Percentiles rank a stretch among this genome's conserved stretches.
These are phyloP conservation scores for Hyaloperonospora brassicae DNA, from an alignment of 352 stramenopile species.

Conservation along the genomic window DNA sequence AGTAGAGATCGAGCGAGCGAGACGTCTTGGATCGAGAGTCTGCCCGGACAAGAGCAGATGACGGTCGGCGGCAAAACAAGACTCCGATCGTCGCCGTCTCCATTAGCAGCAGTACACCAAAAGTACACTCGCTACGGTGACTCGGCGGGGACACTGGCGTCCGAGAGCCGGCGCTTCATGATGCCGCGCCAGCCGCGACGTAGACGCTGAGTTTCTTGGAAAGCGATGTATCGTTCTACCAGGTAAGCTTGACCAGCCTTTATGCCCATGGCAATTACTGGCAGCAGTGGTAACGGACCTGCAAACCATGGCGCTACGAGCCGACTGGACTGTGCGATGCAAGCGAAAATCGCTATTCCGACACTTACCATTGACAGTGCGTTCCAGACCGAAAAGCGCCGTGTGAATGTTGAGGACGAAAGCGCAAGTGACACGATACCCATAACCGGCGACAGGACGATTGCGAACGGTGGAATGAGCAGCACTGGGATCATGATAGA, in stretches of 20 bases:
- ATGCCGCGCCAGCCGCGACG: slow-evolving; percentile 71
- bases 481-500: slow-evolving; percentile 67
- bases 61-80: slow-evolving; percentile 10
- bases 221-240: slow-evolving; percentile 70
- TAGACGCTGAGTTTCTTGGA: slow-evolving; percentile 66
- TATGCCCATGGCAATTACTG: slow-evolving; percentile 50
- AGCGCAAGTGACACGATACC: slow-evolving; percentile 67
- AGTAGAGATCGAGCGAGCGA: background rate
- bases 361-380: slow-evolving; percentile 72
- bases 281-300: slow-evolving; percentile 57
- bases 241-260: slow-evolving; percentile 64
- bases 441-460: slow-evolving; percentile 65
- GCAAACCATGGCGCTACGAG: slow-evolving; percentile 80
- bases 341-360: slow-evolving; percentile 54
- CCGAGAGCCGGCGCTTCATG: slow-evolving; percentile 75
- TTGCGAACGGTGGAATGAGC: slow-evolving; percentile 54
- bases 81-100: too few species aligned
- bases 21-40: slow-evolving; percentile 5
- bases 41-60: slow-evolving; percentile 18
- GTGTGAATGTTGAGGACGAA: slow-evolving; percentile 58
- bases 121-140: slow-evolving; percentile 43
- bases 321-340: slow-evolving; percentile 51
- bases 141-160: slow-evolving; percentile 62
- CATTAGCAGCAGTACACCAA: background rate
- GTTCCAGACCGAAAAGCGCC: slow-evolving; percentile 74